Evolutionary conservation across 345 rosid genomes (phyloP).

Genomic region (Salix caprea): DNA sequence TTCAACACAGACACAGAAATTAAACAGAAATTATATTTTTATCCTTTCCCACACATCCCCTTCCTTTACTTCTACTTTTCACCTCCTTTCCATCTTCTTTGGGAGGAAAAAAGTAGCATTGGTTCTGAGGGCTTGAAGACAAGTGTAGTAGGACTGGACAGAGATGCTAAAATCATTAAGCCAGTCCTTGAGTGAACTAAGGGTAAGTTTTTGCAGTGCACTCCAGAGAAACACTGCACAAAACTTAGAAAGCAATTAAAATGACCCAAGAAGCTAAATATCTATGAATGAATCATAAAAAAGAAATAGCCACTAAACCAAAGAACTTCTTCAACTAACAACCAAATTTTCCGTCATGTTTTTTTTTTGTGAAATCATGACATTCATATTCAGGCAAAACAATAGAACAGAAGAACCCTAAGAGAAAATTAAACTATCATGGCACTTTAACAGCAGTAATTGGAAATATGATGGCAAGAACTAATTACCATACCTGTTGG

Average conservation of each 20-base stretch:
- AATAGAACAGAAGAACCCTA: background rate
- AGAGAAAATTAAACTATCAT: background rate
- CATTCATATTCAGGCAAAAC: background rate
- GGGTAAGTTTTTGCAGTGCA: background rate
- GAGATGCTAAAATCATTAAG: background rate
- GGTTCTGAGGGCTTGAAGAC: background rate
- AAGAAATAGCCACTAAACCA: background rate
- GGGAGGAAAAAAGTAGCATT: no score
- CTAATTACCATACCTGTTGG: slow-evolving; percentile 57
- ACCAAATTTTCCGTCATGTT: background rate
- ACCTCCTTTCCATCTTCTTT: no score
- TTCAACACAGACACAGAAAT: background rate
- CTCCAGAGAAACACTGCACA: background rate
- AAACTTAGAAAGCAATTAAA: background rate
- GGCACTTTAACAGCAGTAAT: background rate
- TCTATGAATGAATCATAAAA: background rate
- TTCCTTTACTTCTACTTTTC: background rate
- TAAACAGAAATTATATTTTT: background rate
- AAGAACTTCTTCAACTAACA: background rate
- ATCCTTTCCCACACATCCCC: background rate
- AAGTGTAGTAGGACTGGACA: background rate
- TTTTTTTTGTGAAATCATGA: background rate
- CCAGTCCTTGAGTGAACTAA: background rate
- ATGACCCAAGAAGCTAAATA: background rate
- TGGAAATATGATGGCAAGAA: background rate